Evolutionary conservation across 2,329 filamentous ascomycete species (phyloP), one percentile per base, ranked within the genome.

Genomic region (Claviceps arundinis): DNA sequence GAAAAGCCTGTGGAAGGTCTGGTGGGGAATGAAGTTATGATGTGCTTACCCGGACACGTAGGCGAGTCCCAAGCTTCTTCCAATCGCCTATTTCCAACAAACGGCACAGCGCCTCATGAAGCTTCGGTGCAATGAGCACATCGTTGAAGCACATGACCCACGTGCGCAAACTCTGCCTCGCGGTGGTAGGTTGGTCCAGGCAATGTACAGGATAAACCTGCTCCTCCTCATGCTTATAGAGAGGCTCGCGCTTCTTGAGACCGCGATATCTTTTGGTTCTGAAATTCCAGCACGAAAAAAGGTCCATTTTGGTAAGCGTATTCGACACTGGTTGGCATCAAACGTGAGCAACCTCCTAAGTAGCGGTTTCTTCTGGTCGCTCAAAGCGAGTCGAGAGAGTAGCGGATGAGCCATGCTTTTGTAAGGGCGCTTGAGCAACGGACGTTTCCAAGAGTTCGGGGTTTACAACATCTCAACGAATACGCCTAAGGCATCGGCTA

Each of bases 121-220:
- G 48, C 38, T 38, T 42, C 16, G 40, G 22, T 13, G 44, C 53
- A 26, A 47, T 30, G 44, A 55, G 50, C 50, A 55, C 53, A 50
- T 55, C 53, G 38, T 55, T 55, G 50, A 55, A 55, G 50, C 53
- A 52, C 50, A 55, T 41, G 16, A 55, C 53, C 53, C 53, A 55
- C 8, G 53, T 55, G 11, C 50, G 37, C 37, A 55, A 41, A 41
- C 41, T 47, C 37, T 55, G 44, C 16, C 24, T 37, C 22, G 37
- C 3, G 13, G 45, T 22, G 9, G 30, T 50, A 17, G 48, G 42
- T 37, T 52, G 53, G 16, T 52, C 50, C 19, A 55, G 37, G n/a
- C 17, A 17, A 50, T 52, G 53, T 11, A 55, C 19, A 7, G 53
- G 50, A 37, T 50, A 55, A 14, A 55, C 48, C 37, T 48, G 42